Evolutionary conservation across 352 stramenopile species (phyloP).

Genomic region (Phytophthora vignae): DNA sequence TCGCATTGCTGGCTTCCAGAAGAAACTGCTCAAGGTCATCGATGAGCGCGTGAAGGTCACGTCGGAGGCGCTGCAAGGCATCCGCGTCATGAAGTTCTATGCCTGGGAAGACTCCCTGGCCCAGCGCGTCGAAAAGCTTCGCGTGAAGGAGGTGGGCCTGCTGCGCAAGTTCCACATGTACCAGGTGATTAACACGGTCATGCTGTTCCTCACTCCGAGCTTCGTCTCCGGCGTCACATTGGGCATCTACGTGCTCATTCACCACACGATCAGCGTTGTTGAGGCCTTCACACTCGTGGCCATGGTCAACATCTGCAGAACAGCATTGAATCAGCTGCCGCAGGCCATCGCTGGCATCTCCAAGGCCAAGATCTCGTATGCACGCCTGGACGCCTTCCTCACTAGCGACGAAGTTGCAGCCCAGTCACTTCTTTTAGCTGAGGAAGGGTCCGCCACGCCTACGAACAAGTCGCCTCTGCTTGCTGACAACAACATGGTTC

Average conservation of each 20-base stretch:
- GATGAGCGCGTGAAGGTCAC: constrained; percentile 91
- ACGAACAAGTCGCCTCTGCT: constrained; percentile 16
- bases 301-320: constrained; percentile 43
- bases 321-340: constrained; percentile 35
- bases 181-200: constrained; percentile 51
- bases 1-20: constrained; percentile 31
- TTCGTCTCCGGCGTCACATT: constrained; percentile 38
- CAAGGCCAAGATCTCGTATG: constrained; percentile 40
- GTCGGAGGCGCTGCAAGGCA: constrained; percentile 91
- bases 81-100: constrained; percentile 92
- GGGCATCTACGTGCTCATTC: constrained; percentile 37
- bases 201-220: constrained; percentile 46
- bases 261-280: constrained; percentile 32
- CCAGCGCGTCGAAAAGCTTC: constrained; percentile 48
- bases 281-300: constrained; percentile 45
- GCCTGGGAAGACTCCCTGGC: constrained; percentile 70
- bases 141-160: constrained; percentile 50
- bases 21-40: constrained; percentile 47
- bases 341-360: constrained; percentile 33
- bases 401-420: constrained; percentile 25
- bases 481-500: not conserved
- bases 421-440: not conserved
- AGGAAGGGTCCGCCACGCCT: not conserved
- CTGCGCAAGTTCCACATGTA: constrained; percentile 47
- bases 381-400: constrained; percentile 41